Conservation (phyloP, 2,329 filamentous ascomycete genomes). For the Neofusicoccum sp. region DNA sequence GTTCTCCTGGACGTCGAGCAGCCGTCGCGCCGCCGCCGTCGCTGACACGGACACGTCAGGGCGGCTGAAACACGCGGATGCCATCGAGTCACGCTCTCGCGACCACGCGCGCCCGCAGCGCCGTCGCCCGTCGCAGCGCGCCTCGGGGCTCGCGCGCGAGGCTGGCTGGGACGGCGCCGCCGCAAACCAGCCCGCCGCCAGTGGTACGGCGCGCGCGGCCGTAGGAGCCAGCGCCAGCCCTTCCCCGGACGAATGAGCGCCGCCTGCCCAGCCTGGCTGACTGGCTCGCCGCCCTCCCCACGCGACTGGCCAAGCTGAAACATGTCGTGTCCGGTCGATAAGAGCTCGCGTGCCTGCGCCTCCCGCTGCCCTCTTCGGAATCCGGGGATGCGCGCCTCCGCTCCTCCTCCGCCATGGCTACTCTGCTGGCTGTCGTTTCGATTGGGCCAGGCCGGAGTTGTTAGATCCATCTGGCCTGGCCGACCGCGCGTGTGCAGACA, state of each 20-base stretch:
- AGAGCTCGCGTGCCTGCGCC: neutral
- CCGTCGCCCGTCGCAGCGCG: neutral
- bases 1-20: neutral
- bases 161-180: neutral
- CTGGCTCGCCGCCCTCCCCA: neutral
- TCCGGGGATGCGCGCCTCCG: no score
- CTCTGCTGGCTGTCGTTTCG: no score
- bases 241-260: slow-evolving; percentile 4
- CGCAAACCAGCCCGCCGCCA: neutral
- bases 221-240: neutral
- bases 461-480: no score
- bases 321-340: neutral
- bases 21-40: neutral
- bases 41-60: slow-evolving; percentile 13
- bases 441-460: no score
- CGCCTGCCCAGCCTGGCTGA: neutral
- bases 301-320: neutral
- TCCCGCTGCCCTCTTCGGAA: neutral
- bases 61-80: slow-evolving; percentile 4
- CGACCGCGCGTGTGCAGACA: no score
- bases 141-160: neutral
- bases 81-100: neutral
- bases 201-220: neutral
- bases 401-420: no score
- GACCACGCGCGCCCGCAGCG: neutral